Evolutionary conservation across 441 rosid genomes (phyloP).

Genomic region (Metrosideros polymorpha): DNA sequence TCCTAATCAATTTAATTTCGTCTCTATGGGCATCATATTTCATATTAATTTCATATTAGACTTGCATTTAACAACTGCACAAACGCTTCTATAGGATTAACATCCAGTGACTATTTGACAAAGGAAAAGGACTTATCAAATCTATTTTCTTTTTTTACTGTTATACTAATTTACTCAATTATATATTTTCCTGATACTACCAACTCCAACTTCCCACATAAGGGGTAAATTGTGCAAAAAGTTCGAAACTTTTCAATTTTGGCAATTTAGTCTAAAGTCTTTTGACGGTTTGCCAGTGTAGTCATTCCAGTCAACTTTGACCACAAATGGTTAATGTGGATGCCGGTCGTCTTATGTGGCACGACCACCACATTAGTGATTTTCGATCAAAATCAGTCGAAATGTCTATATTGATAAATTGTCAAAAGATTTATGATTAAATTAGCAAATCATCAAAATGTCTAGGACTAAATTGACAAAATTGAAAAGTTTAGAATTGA

Average conservation of each 20-base stretch:
- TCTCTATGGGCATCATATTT: background rate
- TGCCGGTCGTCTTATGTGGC: too few species aligned
- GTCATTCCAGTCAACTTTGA: background rate
- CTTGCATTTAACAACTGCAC: background rate
- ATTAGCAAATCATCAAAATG: background rate
- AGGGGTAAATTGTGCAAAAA: background rate
- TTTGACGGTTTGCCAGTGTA: background rate
- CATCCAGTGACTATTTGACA: background rate
- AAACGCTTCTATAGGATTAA: background rate
- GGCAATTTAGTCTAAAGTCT: rapidly evolving
- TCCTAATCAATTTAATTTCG: background rate
- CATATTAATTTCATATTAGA: background rate
- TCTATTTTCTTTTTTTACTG: background rate
- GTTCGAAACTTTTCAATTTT: background rate
- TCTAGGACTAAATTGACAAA: rapidly evolving
- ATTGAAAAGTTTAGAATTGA: background rate
- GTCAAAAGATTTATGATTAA: too few species aligned
- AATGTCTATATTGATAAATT: too few species aligned
- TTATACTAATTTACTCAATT: background rate
- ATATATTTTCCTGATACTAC: background rate
- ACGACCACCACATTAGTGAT: rapidly evolving
- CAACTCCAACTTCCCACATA: background rate
- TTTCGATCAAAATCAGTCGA: background rate
- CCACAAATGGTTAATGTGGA: rapidly evolving
- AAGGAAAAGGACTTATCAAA: background rate